phyloP scores from a whole-genome alignment of 768 basidiomycete genomes.

The Boletus insuetus region DNA sequence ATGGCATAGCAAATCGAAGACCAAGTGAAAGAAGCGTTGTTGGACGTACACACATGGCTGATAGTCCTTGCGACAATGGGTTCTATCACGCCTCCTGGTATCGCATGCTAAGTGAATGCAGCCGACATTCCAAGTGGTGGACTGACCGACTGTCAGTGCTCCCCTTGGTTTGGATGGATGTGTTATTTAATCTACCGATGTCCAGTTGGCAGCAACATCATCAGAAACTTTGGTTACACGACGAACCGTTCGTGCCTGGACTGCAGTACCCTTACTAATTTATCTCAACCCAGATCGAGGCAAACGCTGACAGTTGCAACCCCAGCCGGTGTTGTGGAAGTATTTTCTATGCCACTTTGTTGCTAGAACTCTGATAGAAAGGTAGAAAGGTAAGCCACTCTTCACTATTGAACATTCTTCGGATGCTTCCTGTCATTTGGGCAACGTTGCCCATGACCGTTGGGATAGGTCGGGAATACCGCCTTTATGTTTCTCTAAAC shows the following conservation, averaged over 20 bases:
- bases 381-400: too few relatives aligned
- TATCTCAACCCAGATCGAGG: neutral
- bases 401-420: too few relatives aligned
- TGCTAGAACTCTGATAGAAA: too few relatives aligned
- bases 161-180: neutral
- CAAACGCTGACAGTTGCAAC: slow-evolving; percentile 14
- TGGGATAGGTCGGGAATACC: too few relatives aligned
- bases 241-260: neutral
- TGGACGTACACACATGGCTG: slow-evolving; percentile 27
- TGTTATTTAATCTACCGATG: neutral
- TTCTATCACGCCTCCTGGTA: neutral
- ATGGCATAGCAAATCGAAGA: neutral
- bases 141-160: slow-evolving; percentile 11
- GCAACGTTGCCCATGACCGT: too few relatives aligned
- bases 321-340: slow-evolving; percentile 17
- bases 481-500: too few relatives aligned
- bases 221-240: slow-evolving; percentile 22
- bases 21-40: slow-evolving; percentile 4
- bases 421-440: too few relatives aligned
- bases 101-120: slow-evolving; percentile 13
- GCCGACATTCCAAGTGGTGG: neutral
- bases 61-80: slow-evolving; percentile 12
- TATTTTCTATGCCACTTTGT: too few relatives aligned
- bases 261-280: neutral
- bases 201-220: slow-evolving; percentile 3